Conservation (phyloP, 2,329 filamentous ascomycete genomes). For the Stagonosporopsis vannaccii region DNA sequence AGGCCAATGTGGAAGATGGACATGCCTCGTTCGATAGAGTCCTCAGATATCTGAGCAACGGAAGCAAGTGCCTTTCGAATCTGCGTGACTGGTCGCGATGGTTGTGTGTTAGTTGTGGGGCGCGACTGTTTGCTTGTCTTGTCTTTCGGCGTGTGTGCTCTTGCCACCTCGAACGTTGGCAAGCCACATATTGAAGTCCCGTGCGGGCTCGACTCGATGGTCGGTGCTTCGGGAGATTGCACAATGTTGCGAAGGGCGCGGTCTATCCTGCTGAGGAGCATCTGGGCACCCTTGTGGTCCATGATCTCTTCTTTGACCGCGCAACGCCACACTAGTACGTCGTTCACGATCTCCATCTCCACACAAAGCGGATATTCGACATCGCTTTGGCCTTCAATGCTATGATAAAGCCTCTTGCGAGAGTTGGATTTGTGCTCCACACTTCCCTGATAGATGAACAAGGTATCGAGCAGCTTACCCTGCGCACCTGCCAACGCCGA, state of each 20-base stretch:
- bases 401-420: conserved; percentile 63
- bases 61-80: conserved; percentile 58
- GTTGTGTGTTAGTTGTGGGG: conserved; percentile 8
- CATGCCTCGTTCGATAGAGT: conserved; percentile 65
- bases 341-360: conserved; percentile 72
- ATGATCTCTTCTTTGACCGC: conserved; percentile 70
- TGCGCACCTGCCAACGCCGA: conserved; percentile 60
- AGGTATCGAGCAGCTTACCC: conserved; percentile 66
- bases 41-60: conserved; percentile 67
- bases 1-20: conserved; percentile 85
- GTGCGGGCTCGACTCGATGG: conserved; percentile 62
- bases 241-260: conserved; percentile 65
- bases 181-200: conserved; percentile 72
- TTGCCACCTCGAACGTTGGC: conserved; percentile 49
- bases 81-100: conserved; percentile 45
- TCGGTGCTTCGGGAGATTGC: conserved; percentile 54
- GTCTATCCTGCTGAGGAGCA: conserved; percentile 68
- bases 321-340: conserved; percentile 71
- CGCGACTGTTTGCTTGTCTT: not conserved
- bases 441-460: conserved; percentile 71
- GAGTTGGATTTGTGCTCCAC: conserved; percentile 55
- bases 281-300: conserved; percentile 54
- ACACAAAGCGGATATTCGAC: conserved; percentile 84
- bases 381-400: conserved; percentile 68
- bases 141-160: not conserved